Evolutionary conservation across 139 green algal species (phyloP).

Genomic region (Chlorella ohadii): DNA sequence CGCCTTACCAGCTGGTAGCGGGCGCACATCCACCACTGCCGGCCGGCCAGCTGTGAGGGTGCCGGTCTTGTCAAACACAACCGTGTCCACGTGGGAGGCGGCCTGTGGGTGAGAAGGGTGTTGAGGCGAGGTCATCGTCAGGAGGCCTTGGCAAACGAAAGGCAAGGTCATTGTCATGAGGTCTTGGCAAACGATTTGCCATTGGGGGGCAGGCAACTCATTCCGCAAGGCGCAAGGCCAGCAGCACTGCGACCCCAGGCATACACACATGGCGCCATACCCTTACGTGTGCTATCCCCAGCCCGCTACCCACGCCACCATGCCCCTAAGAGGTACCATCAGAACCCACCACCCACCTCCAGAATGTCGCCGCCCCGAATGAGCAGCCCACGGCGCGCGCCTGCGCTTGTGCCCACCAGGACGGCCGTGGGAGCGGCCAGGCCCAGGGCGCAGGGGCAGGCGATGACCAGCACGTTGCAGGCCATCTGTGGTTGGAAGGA

Average conservation of each 20-base stretch:
- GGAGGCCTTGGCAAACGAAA: no score
- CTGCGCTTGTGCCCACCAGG: constrained; percentile 87
- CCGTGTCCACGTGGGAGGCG: constrained; percentile 75
- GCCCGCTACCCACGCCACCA: no score
- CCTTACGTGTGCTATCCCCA: no score
- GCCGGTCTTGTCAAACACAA: constrained; percentile 97
- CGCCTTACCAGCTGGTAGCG: constrained; percentile 3
- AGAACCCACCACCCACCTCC: constrained; percentile 12
- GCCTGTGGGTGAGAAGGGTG: constrained; percentile 2
- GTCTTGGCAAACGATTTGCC: no score
- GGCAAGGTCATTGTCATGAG: no score
- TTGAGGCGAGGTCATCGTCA: no score
- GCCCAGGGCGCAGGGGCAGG: constrained; percentile 94
- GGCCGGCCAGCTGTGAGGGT: constrained; percentile 90
- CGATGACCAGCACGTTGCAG: constrained; percentile 93
- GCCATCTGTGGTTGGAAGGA: constrained; percentile 66
- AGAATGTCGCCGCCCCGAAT: constrained; percentile 56
- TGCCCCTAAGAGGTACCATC: no score
- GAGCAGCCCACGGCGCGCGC: constrained; percentile 81
- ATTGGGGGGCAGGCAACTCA: no score
- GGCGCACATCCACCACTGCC: constrained; percentile 54
- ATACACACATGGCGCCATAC: no score
- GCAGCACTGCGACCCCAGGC: no score
- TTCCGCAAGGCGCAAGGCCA: no score
- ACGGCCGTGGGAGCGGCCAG: constrained; percentile 94